Evolutionary conservation across 306 rosid species (phyloP), one percentile per base, ranked within the genome.

Genomic region (Fragaria vesca): DNA sequence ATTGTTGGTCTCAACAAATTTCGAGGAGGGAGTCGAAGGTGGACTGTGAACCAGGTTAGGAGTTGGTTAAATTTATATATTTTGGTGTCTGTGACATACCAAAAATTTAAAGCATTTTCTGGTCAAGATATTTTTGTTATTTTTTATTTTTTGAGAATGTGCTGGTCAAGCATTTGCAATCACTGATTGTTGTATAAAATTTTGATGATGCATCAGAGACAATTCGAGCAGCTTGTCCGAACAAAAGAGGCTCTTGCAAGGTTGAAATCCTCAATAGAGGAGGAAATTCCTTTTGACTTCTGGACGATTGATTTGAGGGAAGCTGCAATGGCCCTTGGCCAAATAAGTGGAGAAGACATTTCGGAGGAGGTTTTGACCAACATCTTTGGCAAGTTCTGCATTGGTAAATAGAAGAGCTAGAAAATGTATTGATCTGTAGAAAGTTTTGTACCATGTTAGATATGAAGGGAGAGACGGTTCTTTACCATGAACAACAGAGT

Each of bases 301-400:
- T 95, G 97, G 97, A 92, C 98, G 16, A 89, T 95, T 76, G 98
- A 95, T 88, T 83, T 95, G 86, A 92, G 91, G 81, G 97, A 90
- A 66, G 98, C 95, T 20, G 92, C 89, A 12, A 66, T 92, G 78
- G 92, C 97, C 76, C 97, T 95, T 55, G 97, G 97, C 73, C 93
- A 89, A 81, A 90, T 95, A 65, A 89, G 88, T 80, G 99, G 97
- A 83, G 99, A 93, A 60, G 97, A 95, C 87, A 89, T 95, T 65
- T 91, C 96, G 3, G 99, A 93, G 76, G 99, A 93, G 83, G 91
- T 95, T 78, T 86, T 93, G 70, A 82, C 97, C 69, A 92, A 91
- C 82, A 95, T 95, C 77, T 95, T 95, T 83, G 86, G 87, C 83
- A 91, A 93, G 83, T 93, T 93, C 78, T 93, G 98, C 80, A 93